Conservation (phyloP, 768 basidiomycete species). For the Calocybe gangraenosa region DNA sequence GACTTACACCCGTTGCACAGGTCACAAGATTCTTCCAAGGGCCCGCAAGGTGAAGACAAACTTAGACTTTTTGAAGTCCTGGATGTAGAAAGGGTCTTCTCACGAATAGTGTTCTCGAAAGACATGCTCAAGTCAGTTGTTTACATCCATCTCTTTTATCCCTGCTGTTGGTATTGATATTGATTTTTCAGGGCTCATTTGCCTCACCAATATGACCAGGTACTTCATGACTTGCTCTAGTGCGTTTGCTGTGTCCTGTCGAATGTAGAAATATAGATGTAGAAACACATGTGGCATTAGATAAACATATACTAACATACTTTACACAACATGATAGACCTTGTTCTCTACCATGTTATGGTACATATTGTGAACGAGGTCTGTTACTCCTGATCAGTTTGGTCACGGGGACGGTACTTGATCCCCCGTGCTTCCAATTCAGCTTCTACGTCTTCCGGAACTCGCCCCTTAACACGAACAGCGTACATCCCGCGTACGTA, state of each 20-base stretch:
- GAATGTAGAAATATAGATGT: neutral
- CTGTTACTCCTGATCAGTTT: constrained; percentile 63
- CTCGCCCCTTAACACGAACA: constrained; percentile 78
- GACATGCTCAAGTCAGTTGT: constrained; percentile 72
- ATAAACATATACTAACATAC: constrained; percentile 6
- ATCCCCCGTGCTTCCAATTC: constrained; percentile 75
- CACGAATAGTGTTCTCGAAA: constrained; percentile 74
- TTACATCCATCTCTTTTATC: constrained; percentile 4
- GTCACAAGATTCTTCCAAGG: constrained; percentile 19
- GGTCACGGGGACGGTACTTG: constrained; percentile 83
- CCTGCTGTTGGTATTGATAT: neutral
- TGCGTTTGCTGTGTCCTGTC: constrained; percentile 2
- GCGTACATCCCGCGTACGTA: constrained; percentile 92
- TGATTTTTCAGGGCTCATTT: constrained; percentile 53
- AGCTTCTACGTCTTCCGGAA: constrained; percentile 82
- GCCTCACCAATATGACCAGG: constrained; percentile 77
- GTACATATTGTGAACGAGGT: neutral
- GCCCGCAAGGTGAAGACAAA: constrained; percentile 36
- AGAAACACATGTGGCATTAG: constrained; percentile 3
- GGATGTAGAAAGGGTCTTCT: constrained; percentile 73
- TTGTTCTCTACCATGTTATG: neutral
- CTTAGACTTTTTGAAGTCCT: constrained; percentile 74
- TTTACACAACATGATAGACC: constrained; percentile 7
- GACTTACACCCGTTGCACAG: constrained; percentile 63
- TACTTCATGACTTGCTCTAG: constrained; percentile 65